Evolutionary conservation across 208 protist species (phyloP), one percentile per base, ranked within the genome.

Genomic region (Crithidia acanthocephali): DNA sequence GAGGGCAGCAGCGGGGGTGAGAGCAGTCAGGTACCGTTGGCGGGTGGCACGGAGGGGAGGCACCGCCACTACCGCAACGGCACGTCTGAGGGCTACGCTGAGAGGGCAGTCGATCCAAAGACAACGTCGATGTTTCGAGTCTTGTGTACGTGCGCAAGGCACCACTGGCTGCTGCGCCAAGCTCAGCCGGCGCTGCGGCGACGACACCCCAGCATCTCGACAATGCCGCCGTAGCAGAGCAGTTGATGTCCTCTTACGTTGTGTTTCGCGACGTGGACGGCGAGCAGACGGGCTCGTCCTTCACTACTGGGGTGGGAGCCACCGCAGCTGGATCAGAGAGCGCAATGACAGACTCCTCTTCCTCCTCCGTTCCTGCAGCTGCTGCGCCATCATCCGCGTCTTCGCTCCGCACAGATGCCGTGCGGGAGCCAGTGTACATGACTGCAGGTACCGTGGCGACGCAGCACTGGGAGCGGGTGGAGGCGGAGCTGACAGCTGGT

Each of bases 221-320:
- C 44, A 28, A 10, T 2, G 72, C 33, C 4, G 65, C 63, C 25
- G n/a, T n/a, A n/a, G 72, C 64, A 28, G 55, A 76, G 47, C 32
- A 45, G 47, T 20, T 76, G n/a, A 33, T 76, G 16, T 56, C 62
- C 22, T 62, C 71, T 1, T 77, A 77, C 30, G n/a, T 77, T n/a
- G 56, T 50, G 15, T 72, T 77, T 30, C 47, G 48, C 3, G 72
- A 76, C 50, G 63, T 74, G 27, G 27, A 48, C 15, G 40, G 42
- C 27, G 45, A 3, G n/a, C n/a, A n/a, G n/a, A n/a, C n/a, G n/a
- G n/a, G n/a, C n/a, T n/a, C n/a, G n/a, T n/a, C n/a, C n/a, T n/a
- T n/a, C n/a, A n/a, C n/a, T n/a, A n/a, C n/a, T n/a, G n/a, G n/a
- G n/a, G n/a, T n/a, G n/a, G n/a, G n/a, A n/a, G n/a, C n/a, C n/a